A percentile compares a stretch with the other conserved stretches of the same genome.
These are phyloP conservation scores for Cyberlindnera subsufficiens DNA, from an alignment of 805 yeast species.

Conservation along the genomic window DNA sequence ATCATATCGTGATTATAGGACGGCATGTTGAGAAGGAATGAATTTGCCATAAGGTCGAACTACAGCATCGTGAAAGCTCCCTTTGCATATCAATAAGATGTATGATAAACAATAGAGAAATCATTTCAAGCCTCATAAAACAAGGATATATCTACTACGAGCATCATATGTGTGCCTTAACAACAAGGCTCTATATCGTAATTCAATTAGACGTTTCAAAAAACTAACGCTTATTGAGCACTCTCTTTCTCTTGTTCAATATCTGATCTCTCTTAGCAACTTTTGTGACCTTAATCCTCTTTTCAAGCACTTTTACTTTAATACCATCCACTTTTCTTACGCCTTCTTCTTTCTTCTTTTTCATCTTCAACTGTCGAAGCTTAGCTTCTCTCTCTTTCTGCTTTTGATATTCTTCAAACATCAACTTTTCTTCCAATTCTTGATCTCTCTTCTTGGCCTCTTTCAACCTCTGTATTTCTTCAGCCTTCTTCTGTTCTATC, in stretches of 20 bases:
- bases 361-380: conserved; percentile 10
- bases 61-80: too few species aligned
- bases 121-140: too few species aligned
- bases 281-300: conserved; percentile 4
- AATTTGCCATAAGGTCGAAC: too few species aligned
- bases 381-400: conserved; percentile 13
- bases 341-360: conserved; percentile 7
- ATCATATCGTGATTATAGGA: too few species aligned
- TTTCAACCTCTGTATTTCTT: conserved; percentile 12
- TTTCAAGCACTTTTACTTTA: conserved; percentile 16
- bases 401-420: conserved; percentile 10
- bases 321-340: conserved; percentile 19
- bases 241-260: conserved; percentile 21
- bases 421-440: conserved; percentile 15
- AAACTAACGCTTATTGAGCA: conserved; percentile 14
- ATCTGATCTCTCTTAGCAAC: conserved; percentile 16
- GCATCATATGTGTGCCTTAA: too few species aligned
- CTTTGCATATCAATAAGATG: too few species aligned
- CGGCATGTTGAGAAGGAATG: too few species aligned
- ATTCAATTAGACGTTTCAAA: too few species aligned
- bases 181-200: too few species aligned
- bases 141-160: too few species aligned
- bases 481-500: conserved; percentile 15
- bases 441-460: conserved; percentile 9
- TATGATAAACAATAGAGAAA: too few species aligned